Evolutionary conservation across 805 yeast genomes (phyloP).

Genomic region (Yamadazyma phyllophila): DNA sequence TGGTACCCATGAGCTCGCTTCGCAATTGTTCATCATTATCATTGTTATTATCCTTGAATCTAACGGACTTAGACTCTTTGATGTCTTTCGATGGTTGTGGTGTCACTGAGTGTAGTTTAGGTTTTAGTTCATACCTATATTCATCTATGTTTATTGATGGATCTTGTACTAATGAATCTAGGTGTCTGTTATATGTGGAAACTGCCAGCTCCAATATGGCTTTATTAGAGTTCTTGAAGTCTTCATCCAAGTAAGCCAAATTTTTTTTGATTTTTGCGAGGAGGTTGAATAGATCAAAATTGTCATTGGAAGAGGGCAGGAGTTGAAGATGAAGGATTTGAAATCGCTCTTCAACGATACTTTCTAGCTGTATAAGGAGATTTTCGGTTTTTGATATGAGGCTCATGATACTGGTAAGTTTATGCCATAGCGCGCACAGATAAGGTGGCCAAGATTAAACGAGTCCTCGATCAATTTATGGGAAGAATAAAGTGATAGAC

Average conservation of each 20-base stretch:
- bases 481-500: no score
- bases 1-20: conserved; percentile 36
- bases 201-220: conserved; percentile 12
- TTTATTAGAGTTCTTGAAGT: conserved; percentile 15
- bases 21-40: conserved; percentile 23
- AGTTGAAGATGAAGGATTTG: conserved; percentile 23
- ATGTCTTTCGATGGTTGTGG: conserved; percentile 3
- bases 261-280: conserved; percentile 26
- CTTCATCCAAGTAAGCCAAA: conserved; percentile 29
- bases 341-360: conserved; percentile 4
- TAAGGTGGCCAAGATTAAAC: neutral
- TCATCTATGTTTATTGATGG: conserved; percentile 29
- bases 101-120: conserved; percentile 1
- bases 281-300: conserved; percentile 31
- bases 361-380: conserved; percentile 26
- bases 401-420: conserved; percentile 2
- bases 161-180: conserved; percentile 22
- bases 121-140: conserved; percentile 20
- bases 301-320: conserved; percentile 39
- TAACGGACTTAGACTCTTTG: conserved; percentile 27
- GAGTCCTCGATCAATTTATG: no score
- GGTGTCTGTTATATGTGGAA: conserved; percentile 17
- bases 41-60: conserved; percentile 34
- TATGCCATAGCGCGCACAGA: neutral
- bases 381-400: conserved; percentile 14